Evolutionary conservation across 2,329 filamentous ascomycete species (phyloP).

Genomic region (Sporothrix mexicana): DNA sequence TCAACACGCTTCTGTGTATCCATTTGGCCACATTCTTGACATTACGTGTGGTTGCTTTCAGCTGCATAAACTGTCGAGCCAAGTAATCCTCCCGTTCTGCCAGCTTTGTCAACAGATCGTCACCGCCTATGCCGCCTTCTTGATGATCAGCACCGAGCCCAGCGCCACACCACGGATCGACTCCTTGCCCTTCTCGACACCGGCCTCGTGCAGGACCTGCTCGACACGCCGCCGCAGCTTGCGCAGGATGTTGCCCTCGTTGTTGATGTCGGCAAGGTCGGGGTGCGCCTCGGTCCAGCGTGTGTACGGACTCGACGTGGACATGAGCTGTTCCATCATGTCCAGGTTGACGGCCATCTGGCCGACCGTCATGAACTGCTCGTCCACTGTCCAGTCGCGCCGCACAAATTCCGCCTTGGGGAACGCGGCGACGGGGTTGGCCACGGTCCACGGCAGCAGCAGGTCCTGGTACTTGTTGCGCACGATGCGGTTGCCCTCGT

Average conservation of each 20-base stretch:
- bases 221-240: slow-evolving; percentile 36
- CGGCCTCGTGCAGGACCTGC: slow-evolving; percentile 43
- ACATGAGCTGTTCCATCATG: slow-evolving; percentile 46
- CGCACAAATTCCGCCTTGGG: slow-evolving; percentile 48
- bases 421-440: slow-evolving; percentile 46
- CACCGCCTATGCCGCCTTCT: neutral
- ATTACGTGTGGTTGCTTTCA: neutral
- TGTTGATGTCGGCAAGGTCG: slow-evolving; percentile 44
- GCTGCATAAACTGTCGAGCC: too few relatives aligned
- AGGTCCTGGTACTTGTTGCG: slow-evolving; percentile 51
- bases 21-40: neutral
- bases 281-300: slow-evolving; percentile 55
- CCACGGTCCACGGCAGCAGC: slow-evolving; percentile 56
- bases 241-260: slow-evolving; percentile 46
- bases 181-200: slow-evolving; percentile 46
- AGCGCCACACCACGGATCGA: slow-evolving; percentile 19
- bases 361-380: slow-evolving; percentile 26
- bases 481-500: slow-evolving; percentile 51
- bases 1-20: neutral
- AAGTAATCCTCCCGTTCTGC: too few relatives aligned
- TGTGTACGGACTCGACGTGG: slow-evolving; percentile 49
- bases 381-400: slow-evolving; percentile 51
- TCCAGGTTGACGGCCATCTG: slow-evolving; percentile 40
- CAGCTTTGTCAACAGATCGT: neutral
- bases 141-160: slow-evolving; percentile 28